phyloP scores from a whole-genome alignment of 108 stramenopile genomes.

The Fragilariopsis cylindrus region DNA sequence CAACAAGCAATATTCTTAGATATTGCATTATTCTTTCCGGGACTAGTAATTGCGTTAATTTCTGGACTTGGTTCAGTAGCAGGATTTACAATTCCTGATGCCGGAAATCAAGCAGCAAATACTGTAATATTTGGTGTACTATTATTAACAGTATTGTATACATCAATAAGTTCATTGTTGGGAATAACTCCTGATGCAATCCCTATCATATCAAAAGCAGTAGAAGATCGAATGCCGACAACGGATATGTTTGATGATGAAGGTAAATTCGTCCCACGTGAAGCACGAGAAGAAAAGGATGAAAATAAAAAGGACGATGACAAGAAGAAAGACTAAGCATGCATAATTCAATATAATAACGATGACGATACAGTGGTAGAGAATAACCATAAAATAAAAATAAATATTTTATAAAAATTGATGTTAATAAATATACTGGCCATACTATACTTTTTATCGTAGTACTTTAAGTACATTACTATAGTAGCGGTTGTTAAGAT shows the following conservation, averaged over 20 bases:
- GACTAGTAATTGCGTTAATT: constrained; percentile 57
- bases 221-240: constrained; percentile 75
- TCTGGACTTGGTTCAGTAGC: constrained; percentile 33
- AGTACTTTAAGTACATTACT: too few species aligned
- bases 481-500: too few species aligned
- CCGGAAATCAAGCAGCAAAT: constrained; percentile 47
- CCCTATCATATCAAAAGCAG: constrained; percentile 72
- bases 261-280: constrained; percentile 31
- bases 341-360: too few species aligned
- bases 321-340: constrained; percentile 28
- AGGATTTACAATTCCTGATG: constrained; percentile 37
- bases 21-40: constrained; percentile 89
- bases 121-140: constrained; percentile 76
- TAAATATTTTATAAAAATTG: too few species aligned
- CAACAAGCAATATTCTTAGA: constrained; percentile 91
- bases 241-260: constrained; percentile 75
- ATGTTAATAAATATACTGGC: too few species aligned
- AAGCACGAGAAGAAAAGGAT: constrained; percentile 23
- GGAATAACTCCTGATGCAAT: constrained; percentile 73
- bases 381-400: too few species aligned
- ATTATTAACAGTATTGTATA: constrained; percentile 60
- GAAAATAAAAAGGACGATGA: constrained; percentile 30
- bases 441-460: too few species aligned
- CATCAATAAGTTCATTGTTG: constrained; percentile 60
- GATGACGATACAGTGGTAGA: too few species aligned